These are phyloP conservation scores for Filobasidium uniguttulatum DNA, from an alignment of 1,284 basidiomycete genomes.

Conservation along the genomic window DNA sequence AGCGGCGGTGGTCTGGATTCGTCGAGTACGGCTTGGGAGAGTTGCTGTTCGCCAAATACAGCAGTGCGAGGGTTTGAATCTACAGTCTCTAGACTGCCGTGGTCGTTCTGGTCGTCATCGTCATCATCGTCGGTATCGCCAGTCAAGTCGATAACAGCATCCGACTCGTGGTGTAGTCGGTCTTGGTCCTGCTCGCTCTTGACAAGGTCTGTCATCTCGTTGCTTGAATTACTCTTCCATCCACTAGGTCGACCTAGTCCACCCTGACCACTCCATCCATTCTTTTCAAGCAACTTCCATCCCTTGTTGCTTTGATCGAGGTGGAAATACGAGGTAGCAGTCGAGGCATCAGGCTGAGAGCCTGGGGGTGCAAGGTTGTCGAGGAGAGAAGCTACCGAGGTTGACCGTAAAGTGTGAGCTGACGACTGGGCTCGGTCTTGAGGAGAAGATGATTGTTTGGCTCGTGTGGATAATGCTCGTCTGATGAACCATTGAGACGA, in stretches of 20 bases:
- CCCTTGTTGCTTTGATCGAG: slow-evolving; percentile 7
- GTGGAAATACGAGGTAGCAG: slow-evolving; percentile 9
- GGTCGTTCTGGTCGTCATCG: background rate
- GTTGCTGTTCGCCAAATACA: slow-evolving; percentile 5
- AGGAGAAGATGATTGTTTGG: background rate
- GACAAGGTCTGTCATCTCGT: background rate
- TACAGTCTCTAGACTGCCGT: too few species aligned
- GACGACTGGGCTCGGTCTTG: background rate
- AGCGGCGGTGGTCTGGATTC: background rate
- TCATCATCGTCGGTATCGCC: slow-evolving; percentile 3
- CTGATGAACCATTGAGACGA: slow-evolving; percentile 13
- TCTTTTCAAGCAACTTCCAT: slow-evolving; percentile 6
- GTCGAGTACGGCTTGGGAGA: background rate
- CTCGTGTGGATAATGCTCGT: background rate
- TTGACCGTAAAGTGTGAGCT: background rate
- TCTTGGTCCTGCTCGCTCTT: background rate
- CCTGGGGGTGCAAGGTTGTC: slow-evolving; percentile 1
- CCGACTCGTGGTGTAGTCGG: background rate
- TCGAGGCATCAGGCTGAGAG: background rate
- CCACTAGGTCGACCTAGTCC: slow-evolving; percentile 3
- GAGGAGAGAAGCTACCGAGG: background rate
- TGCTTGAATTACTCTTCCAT: background rate
- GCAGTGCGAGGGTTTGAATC: background rate
- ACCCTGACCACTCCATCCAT: slow-evolving; percentile 10
- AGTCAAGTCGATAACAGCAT: slow-evolving; percentile 8